Evolutionary conservation across 192 early-diverging fungal genomes (phyloP).

Genomic region (Oehlia diaphana): DNA sequence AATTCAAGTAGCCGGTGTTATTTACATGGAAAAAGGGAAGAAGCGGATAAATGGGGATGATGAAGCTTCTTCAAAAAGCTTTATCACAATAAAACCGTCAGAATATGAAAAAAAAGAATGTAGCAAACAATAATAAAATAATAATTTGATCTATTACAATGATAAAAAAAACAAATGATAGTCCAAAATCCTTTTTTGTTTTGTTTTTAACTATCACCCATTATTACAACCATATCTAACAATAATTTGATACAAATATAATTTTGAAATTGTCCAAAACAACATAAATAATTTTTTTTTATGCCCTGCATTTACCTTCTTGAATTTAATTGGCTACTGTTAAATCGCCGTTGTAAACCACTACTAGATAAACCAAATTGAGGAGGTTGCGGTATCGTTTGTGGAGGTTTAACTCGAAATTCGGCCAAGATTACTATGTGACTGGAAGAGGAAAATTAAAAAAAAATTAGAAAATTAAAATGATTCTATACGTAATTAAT

Average conservation of each 20-base stretch:
- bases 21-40: constrained; percentile 5
- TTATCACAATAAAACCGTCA: constrained; percentile 4
- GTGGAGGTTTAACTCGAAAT: constrained; percentile 27
- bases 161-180: not conserved
- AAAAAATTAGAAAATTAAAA: not conserved
- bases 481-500: constrained; percentile 11
- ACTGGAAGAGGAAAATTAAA: constrained; percentile 15
- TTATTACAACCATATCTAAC: constrained; percentile 7
- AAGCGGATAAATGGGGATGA: not conserved
- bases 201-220: not conserved
- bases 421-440: constrained; percentile 35
- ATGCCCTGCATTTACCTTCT: not conserved
- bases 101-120: not conserved
- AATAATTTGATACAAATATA: not conserved
- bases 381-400: constrained; percentile 8
- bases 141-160: constrained; percentile 9
- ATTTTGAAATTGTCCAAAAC: constrained; percentile 14
- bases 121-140: not conserved
- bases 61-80: not conserved
- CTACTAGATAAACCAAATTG: constrained; percentile 8
- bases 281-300: not conserved
- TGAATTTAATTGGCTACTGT: not conserved
- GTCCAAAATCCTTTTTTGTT: not conserved
- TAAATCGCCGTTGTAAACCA: constrained; percentile 8
- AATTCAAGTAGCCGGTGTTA: constrained; percentile 7